Evolutionary conservation across 73 alveolate genomes (phyloP).

Genomic region (Paramecium biaurelia): DNA sequence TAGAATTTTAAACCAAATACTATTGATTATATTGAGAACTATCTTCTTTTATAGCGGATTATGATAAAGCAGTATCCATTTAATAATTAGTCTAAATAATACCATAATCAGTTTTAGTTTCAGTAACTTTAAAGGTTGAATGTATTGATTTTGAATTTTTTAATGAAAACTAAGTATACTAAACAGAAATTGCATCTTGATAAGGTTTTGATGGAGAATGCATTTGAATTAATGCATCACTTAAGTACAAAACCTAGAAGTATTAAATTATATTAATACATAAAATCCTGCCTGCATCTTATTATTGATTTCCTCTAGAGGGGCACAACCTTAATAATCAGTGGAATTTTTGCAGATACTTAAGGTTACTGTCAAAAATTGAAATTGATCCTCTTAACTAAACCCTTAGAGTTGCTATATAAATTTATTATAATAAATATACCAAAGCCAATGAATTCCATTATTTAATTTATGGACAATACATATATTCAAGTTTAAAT

Average conservation of each 20-base stretch:
- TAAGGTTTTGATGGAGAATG: background rate
- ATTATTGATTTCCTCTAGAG: background rate
- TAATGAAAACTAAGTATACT: background rate
- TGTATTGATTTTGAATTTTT: background rate
- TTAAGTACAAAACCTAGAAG: background rate
- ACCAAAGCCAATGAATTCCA: background rate
- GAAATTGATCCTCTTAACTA: background rate
- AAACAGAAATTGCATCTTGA: background rate
- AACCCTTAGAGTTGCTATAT: background rate
- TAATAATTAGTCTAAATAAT: background rate
- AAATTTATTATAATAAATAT: background rate
- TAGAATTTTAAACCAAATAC: background rate
- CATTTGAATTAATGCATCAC: background rate
- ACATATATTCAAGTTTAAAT: background rate
- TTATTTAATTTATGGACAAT: background rate
- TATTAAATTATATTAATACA: background rate
- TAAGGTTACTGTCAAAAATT: background rate
- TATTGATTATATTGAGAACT: background rate
- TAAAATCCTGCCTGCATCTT: background rate
- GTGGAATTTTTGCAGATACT: constrained; percentile 3
- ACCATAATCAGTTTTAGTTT: background rate
- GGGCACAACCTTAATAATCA: background rate
- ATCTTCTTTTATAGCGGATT: background rate
- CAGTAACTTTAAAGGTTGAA: background rate
- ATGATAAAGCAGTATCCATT: background rate